A percentile compares a stretch with the other conserved stretches of the same genome.
Conservation (phyloP, 2,329 filamentous ascomycete species). For the Penicillium sp. region DNA sequence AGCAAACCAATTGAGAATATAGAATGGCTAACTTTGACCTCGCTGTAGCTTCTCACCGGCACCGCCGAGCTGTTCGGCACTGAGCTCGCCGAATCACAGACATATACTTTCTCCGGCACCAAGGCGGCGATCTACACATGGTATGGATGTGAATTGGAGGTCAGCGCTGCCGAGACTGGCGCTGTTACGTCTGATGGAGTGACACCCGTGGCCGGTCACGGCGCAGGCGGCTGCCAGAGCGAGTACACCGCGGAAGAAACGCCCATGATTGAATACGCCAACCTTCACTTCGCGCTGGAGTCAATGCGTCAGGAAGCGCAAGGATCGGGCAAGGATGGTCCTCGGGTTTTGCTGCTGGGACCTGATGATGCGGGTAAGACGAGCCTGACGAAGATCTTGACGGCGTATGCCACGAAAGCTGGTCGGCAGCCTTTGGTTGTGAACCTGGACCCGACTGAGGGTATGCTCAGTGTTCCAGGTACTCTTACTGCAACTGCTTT, state of each 20-base stretch:
- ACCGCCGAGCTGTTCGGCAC: constrained; percentile 94
- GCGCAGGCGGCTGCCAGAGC: constrained; percentile 67
- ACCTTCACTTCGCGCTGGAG: constrained; percentile 86
- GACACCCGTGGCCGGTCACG: constrained; percentile 39
- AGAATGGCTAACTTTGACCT: constrained; percentile 15
- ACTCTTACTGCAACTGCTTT: constrained; percentile 87
- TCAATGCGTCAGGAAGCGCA: constrained; percentile 69
- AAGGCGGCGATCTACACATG: constrained; percentile 92
- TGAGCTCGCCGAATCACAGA: constrained; percentile 80
- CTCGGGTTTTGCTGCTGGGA: constrained; percentile 84
- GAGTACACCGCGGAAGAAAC: constrained; percentile 79
- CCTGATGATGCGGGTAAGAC: constrained; percentile 83
- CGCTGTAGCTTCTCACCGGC: constrained; percentile 70
- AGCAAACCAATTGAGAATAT: not conserved
- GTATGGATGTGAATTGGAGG: constrained; percentile 85
- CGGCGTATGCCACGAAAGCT: constrained; percentile 77
- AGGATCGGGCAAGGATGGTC: constrained; percentile 62
- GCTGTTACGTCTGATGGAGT: constrained; percentile 42
- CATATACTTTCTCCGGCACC: constrained; percentile 79
- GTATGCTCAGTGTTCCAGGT: constrained; percentile 77
- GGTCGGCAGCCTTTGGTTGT: constrained; percentile 79
- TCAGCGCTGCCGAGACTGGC: constrained; percentile 65
- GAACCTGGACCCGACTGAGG: constrained; percentile 83
- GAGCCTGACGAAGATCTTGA: constrained; percentile 75
- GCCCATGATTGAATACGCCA: constrained; percentile 78